A percentile compares a stretch with the other conserved stretches of the same genome.
Conservation (phyloP, 2,329 filamentous ascomycete species). For the Pochonia chlamydosporia region DNA sequence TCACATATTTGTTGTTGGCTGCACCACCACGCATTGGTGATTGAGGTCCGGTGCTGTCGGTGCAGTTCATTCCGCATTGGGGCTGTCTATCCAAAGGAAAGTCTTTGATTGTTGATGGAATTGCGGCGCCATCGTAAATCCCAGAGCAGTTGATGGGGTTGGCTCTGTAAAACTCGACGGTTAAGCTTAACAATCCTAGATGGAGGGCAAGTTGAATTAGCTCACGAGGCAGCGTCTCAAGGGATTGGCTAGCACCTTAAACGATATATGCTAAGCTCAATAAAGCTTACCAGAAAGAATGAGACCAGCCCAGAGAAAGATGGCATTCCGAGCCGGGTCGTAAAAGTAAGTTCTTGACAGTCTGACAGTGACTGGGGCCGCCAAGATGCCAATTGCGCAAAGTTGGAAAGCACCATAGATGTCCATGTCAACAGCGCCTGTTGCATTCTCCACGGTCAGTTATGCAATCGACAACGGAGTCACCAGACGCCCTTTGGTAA, state of each 20-base stretch:
- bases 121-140: constrained; percentile 29
- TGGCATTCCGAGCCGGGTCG: constrained; percentile 56
- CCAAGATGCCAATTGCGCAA: constrained; percentile 59
- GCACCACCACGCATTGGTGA: constrained; percentile 51
- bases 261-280: neutral
- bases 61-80: constrained; percentile 44
- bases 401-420: constrained; percentile 63
- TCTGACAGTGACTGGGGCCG: constrained; percentile 56
- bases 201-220: neutral
- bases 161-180: constrained; percentile 58
- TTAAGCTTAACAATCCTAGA: constrained; percentile 52
- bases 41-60: constrained; percentile 36
- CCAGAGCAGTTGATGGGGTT: constrained; percentile 34
- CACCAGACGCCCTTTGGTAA: neutral
- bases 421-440: constrained; percentile 62
- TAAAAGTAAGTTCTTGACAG: constrained; percentile 60
- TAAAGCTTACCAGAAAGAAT: constrained; percentile 47
- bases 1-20: constrained; percentile 56
- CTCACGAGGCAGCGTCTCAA: neutral
- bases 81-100: constrained; percentile 39
- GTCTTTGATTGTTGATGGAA: constrained; percentile 24
- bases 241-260: too few relatives aligned
- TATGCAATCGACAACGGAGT: neutral
- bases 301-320: constrained; percentile 60
- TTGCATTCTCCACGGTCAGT: neutral